Base-by-base conservation (phyloP, 768 basidiomycete species). In the Phaeotremella fagi region DNA sequence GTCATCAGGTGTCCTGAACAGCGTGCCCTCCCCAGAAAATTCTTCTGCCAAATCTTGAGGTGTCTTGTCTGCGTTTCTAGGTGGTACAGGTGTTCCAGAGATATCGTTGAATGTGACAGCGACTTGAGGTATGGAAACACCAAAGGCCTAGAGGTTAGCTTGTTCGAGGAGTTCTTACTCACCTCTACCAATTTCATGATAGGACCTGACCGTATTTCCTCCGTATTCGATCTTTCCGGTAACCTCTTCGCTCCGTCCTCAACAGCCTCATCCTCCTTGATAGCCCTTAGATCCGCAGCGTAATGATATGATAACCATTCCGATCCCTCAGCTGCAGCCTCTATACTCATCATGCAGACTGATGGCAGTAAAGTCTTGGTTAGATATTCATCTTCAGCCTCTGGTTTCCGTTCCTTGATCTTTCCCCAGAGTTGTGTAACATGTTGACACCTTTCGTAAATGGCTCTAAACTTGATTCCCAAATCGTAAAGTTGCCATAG, bases 251-350 rank as follows among this genome's bases (percentile, higher is more conserved):
- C 67, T 1, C 65, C 70, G 25, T 69, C 60, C 48, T 61, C 68
- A 22, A 60, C 31, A 31, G 60, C 63, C 52, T 75, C 71, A n/a
- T 73, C 64, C 48, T 76, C 81, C 62, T 82, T 80, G 70, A 86
- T 84, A 71, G 81, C 81, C 57, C 83, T 81, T 64, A 74, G 46
- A 55, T 73, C 67, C 29, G 55, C 29, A 2, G 87, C 85, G 76
- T 89, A 88, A 72, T 86, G 87, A 80, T 90, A 82, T 22, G 81
- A 77, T 44, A 99, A 72, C 90, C 90, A 99, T 67, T 92, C 92
- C 0, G 86, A 85, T 9, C 87, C 82, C 64, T 99, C 95, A 2
- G 87, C 84, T 20, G 92, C 86, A 56, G 88, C 81, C 74, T 99
- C 95, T 36, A 91, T 85, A 50, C 83, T 84, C 60, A 63, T 59